A percentile compares a stretch with the other conserved stretches of the same genome.
phyloP scores from a whole-genome alignment of 768 basidiomycete species.

The Lactarius sanguifluus region DNA sequence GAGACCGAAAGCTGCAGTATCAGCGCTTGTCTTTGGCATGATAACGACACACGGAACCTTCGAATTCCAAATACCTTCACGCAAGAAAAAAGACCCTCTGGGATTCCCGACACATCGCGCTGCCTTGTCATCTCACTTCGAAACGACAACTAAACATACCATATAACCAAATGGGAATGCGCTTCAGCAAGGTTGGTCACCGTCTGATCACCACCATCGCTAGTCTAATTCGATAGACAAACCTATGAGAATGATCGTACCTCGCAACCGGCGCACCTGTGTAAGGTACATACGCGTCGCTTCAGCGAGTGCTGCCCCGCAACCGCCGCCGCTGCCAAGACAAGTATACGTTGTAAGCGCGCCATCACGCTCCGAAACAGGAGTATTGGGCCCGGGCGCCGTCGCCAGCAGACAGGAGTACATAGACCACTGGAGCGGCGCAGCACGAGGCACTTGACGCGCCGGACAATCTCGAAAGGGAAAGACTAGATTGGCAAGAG shows the following conservation, averaged over 20 bases:
- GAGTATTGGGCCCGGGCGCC: constrained; percentile 6
- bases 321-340: not conserved
- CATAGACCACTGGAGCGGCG: not conserved
- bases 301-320: not conserved
- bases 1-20: not conserved
- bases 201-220: not conserved
- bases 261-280: constrained; percentile 8
- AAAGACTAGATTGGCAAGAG: not conserved
- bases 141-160: not conserved
- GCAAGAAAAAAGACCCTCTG: not conserved
- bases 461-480: not conserved
- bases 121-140: not conserved
- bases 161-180: not conserved
- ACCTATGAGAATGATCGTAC: constrained; percentile 6
- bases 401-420: not conserved
- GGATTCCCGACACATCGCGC: not conserved
- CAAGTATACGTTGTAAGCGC: not conserved
- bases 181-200: not conserved
- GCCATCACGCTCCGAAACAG: not conserved
- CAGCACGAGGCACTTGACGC: not conserved
- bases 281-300: not conserved
- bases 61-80: constrained; percentile 1
- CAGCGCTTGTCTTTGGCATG: not conserved
- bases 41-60: not conserved
- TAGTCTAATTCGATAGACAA: not conserved